phyloP scores from a whole-genome alignment of 768 basidiomycete genomes.

The Boletus insuetus region DNA sequence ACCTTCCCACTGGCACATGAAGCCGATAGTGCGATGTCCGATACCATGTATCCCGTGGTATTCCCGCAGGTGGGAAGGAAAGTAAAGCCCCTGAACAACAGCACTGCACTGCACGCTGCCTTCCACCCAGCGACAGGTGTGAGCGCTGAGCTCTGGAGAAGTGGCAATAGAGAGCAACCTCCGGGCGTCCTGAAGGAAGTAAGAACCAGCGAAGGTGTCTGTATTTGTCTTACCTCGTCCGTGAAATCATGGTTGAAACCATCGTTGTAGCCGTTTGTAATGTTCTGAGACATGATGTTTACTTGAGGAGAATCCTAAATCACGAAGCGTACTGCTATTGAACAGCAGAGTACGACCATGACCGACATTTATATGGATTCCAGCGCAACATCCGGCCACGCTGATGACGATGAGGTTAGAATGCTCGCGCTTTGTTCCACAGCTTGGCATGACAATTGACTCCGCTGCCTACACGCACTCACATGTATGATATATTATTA shows the following conservation, averaged over 20 bases:
- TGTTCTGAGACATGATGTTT: slow-evolving; percentile 19
- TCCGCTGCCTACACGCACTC: slow-evolving; percentile 6
- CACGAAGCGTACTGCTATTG: neutral
- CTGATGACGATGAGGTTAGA: neutral
- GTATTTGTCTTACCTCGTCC: slow-evolving; percentile 22
- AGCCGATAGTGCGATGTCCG: slow-evolving; percentile 4
- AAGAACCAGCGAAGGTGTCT: neutral
- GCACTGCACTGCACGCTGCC: slow-evolving; percentile 9
- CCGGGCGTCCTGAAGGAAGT: slow-evolving; percentile 21
- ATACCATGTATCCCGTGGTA: slow-evolving; percentile 17
- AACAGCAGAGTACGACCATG: neutral
- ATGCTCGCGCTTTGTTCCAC: slow-evolving; percentile 7
- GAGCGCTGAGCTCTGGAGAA: slow-evolving; percentile 25
- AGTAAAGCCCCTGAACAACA: slow-evolving; percentile 16
- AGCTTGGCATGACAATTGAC: slow-evolving; percentile 28
- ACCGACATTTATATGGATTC: slow-evolving; percentile 20
- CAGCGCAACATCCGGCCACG: neutral
- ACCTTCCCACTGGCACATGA: slow-evolving; percentile 24
- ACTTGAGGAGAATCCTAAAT: neutral
- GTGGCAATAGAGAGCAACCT: slow-evolving; percentile 26
- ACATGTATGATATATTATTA: slow-evolving; percentile 19
- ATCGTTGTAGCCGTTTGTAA: slow-evolving; percentile 10
- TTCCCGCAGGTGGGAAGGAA: slow-evolving; percentile 19
- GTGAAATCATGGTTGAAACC: slow-evolving; percentile 32
- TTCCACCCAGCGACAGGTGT: slow-evolving; percentile 25